Evolutionary conservation across 768 basidiomycete species (phyloP), one percentile per base, ranked within the genome.

Genomic region (Brasilioporus rufonigricans): DNA sequence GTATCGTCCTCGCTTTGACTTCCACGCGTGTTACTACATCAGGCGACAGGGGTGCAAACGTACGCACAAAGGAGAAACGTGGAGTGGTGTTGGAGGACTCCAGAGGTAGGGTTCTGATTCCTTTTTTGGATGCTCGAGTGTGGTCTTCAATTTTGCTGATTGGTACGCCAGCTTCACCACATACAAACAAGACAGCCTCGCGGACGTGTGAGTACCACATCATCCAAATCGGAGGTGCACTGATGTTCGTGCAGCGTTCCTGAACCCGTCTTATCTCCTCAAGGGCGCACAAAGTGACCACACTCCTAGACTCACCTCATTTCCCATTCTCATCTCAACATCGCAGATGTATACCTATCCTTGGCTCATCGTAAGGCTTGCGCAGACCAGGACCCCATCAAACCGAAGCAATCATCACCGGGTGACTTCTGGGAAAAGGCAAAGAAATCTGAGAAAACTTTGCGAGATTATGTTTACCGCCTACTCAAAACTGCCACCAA

Each of bases 391-490:
- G 31, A 38, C 4, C 18, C 33, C 4, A 16, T 35, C 8, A 21
- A n/a, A 3, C 23, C 50, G n/a, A 1, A 23, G 18, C 23, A 1
- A 7, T 41, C 31, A 10, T 48, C 62, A 3, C 21, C 49, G 1
- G 23, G 44, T 7, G 45, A 64, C 39, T 58, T 58, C 46, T 65
- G 50, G 62, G 59, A 64, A 11, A 33, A 1, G 27, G 63, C 40
- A 0, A 53, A 50, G 23, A 9, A 51, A 47, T 48, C 43, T 2
- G 53, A 55, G 39, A 9, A 49, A 4, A 21, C 0, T n/a, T 21
- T 63, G 6, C 59, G 48, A 12, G 38, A 48, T 1, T 49, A 58
- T 43, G 35, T 58, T 32, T 39, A 43, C 6, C 47, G 35, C n/a
- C 10, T 63, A 14, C 63, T 64, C 2, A 4, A 5, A 5, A 36